Evolutionary conservation across 2,329 filamentous ascomycete genomes (phyloP).

Genomic region (Alternaria sp.): DNA sequence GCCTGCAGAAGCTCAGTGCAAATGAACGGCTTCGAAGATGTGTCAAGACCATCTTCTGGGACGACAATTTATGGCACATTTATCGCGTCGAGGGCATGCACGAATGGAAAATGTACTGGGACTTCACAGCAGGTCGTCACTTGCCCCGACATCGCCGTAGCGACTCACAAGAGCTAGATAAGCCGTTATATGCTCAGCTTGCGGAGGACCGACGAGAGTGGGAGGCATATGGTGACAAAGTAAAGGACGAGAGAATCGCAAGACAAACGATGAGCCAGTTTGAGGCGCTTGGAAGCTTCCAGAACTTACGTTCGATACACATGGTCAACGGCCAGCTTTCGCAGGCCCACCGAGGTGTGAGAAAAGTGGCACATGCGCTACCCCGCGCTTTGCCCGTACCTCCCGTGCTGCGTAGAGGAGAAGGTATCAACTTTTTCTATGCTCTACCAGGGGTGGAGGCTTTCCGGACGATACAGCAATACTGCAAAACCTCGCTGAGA

Average conservation of each 20-base stretch:
- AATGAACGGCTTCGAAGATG: conserved; percentile 6
- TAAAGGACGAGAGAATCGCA: conserved; percentile 9
- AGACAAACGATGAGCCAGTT: neutral
- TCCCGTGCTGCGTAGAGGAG: neutral
- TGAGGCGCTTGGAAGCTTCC: neutral
- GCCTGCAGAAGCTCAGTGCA: conserved; percentile 6
- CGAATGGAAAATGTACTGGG: conserved; percentile 16
- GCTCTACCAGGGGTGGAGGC: neutral
- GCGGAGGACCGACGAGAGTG: conserved; percentile 6
- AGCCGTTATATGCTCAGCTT: neutral
- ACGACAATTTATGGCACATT: conserved; percentile 4
- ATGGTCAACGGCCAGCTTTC: conserved; percentile 4
- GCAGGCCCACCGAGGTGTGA: conserved; percentile 1
- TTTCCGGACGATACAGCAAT: neutral
- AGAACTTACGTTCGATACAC: conserved; percentile 2
- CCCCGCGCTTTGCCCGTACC: neutral
- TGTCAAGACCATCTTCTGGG: conserved; percentile 17
- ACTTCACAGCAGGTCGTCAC: neutral
- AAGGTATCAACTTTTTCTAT: neutral
- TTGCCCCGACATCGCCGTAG: neutral
- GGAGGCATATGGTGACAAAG: conserved; percentile 8
- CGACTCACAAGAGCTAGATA: neutral
- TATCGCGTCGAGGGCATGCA: conserved; percentile 9
- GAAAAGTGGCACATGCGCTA: neutral
- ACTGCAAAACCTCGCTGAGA: neutral